Conservation (phyloP, 352 stramenopile species). For the Globisporangium uncinulatum region DNA sequence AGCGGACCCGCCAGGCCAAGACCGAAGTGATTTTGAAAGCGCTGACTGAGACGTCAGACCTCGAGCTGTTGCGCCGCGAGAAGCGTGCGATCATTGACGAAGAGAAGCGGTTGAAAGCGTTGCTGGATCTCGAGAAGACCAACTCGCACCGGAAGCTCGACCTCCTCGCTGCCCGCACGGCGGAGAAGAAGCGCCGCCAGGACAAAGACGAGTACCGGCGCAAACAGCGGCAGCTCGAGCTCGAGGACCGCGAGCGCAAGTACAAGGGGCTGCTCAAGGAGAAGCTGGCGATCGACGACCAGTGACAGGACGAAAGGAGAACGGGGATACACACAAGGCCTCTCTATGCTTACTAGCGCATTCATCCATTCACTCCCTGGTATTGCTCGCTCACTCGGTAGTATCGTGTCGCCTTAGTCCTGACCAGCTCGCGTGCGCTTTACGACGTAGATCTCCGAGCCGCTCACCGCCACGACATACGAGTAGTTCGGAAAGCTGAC, state of each 20-base stretch:
- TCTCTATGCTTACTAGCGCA: neutral
- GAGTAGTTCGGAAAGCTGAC: conserved; percentile 65
- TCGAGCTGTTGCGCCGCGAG: conserved; percentile 89
- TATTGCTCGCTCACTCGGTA: too few species aligned
- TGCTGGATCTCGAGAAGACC: conserved; percentile 93
- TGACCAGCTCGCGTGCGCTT: conserved; percentile 36
- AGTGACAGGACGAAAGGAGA: neutral
- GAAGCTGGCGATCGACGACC: conserved; percentile 67
- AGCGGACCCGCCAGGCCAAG: conserved; percentile 82
- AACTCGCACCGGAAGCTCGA: conserved; percentile 91
- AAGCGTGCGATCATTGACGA: conserved; percentile 94
- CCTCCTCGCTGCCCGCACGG: conserved; percentile 84
- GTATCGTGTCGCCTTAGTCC: conserved; percentile 4
- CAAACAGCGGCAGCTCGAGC: conserved; percentile 51
- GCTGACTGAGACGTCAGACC: conserved; percentile 83
- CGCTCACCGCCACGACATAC: conserved; percentile 63
- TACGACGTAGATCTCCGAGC: conserved; percentile 64
- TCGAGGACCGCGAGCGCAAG: conserved; percentile 51
- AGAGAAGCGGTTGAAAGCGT: conserved; percentile 89
- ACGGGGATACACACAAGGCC: conserved; percentile 8
- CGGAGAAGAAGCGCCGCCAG: conserved; percentile 87
- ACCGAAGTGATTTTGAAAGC: conserved; percentile 92
- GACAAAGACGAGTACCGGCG: conserved; percentile 86
- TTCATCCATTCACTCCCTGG: too few species aligned
- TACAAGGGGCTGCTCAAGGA: conserved; percentile 78